Evolutionary conservation across 345 rosid genomes (phyloP), one percentile per base, ranked within the genome.

Genomic region (Boechera divaricarpa): DNA sequence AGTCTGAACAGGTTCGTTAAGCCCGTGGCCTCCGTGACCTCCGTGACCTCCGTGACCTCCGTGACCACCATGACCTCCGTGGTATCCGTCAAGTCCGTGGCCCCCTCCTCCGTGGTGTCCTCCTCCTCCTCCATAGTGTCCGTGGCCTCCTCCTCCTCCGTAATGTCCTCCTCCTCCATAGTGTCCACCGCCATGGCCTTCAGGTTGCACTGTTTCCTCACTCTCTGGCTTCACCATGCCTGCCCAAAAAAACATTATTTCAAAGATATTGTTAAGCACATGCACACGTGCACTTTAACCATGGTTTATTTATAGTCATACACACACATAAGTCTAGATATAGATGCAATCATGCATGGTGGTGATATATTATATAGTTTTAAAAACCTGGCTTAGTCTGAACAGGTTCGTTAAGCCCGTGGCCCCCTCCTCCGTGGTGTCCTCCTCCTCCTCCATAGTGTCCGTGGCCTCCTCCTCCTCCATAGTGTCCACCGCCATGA

Each of bases 361-460:
- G 24, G 10, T 16, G 13, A 10, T n/a, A 32, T 18, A 31, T 66
- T 32, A 33, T 33, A 18, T 33, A 66, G 36, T 47, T 59, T 71
- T 71, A 71, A 56, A 59, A 26, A 49, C 67, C 75, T 1, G 73
- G 73, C 63, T 69, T 38, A 39, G 73, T 41, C 52, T 69, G 52
- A 69, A 69, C 73, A 55, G 63, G 63, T 59, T 61, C 75, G 6
- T 57, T 31, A 32, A 8, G 24, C 6, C 67, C 67, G 33, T 36
- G 31, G 58, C 31, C 31, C 26, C 58, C 55, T 51, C 28, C 58
- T 47, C 5, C 32, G 15, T 42, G 47, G 47, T 42, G 47, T 42
- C 47, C 47, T 21, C 24, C 24, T 21, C 21, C 21, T 42, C 47
- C 41, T 31, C 33, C 41, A 5, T 31, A 4, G 33, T 31, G 5